These are phyloP conservation scores for Ustilago trichophora DNA, from an alignment of 1,284 basidiomycete genomes.

Conservation along the genomic window DNA sequence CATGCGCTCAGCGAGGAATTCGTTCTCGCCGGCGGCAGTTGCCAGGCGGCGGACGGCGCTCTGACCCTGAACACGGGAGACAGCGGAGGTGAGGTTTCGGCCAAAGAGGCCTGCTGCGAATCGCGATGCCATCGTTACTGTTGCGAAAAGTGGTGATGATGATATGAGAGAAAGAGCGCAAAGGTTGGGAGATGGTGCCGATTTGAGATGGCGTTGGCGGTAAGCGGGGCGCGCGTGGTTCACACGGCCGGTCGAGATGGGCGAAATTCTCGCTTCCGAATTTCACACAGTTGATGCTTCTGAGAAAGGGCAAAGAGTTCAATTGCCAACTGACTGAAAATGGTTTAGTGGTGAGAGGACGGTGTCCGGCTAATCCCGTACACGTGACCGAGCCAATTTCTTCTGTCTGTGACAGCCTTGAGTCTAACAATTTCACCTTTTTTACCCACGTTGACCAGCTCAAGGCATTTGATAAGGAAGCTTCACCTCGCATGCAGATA, in stretches of 20 bases:
- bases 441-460: neutral
- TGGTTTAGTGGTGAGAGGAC: too few species aligned
- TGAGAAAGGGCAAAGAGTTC: too few species aligned
- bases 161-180: neutral
- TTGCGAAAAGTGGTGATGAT: neutral
- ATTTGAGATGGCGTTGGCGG: conserved; percentile 1
- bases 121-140: conserved; percentile 35
- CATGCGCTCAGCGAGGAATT: conserved; percentile 48
- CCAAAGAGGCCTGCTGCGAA: conserved; percentile 37
- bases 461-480: too few species aligned
- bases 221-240: too few species aligned
- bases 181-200: neutral
- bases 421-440: neutral
- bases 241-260: too few species aligned
- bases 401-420: too few species aligned
- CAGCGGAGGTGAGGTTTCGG: conserved; percentile 15
- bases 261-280: too few species aligned
- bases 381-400: conserved; percentile 15
- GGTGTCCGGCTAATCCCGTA: conserved; percentile 13
- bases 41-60: conserved; percentile 18
- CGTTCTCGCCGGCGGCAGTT: conserved; percentile 43
- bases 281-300: too few species aligned
- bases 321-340: too few species aligned
- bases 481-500: neutral
- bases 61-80: conserved; percentile 13